Percentiles rank a stretch among this genome's conserved stretches.
Evolutionary conservation across 768 basidiomycete species (phyloP).

Genomic region (Tephrocybe sp.): DNA sequence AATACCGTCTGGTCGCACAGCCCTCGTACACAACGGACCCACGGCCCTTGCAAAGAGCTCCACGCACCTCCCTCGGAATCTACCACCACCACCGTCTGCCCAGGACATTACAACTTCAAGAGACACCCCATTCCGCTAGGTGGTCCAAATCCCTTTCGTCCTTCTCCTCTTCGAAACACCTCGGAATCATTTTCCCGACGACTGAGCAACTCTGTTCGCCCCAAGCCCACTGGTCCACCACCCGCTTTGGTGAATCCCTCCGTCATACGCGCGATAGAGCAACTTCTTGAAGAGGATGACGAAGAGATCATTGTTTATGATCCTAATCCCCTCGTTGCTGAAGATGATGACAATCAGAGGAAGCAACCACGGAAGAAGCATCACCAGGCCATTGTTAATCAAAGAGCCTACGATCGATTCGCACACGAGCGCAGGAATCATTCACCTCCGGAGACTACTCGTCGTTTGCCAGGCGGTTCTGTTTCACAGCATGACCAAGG

Average conservation of each 20-base stretch:
- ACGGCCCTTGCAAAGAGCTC: background rate
- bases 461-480: background rate
- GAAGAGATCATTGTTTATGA: conserved; percentile 6
- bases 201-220: background rate
- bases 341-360: background rate
- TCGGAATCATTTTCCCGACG: background rate
- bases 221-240: background rate
- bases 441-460: background rate
- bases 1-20: background rate
- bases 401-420: background rate
- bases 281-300: conserved; percentile 3
- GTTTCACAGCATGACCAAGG: background rate
- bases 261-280: background rate
- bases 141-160: conserved; percentile 3
- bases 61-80: too few species aligned
- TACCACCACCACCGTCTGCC: background rate
- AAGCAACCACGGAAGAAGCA: background rate
- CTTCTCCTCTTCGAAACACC: background rate
- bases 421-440: background rate
- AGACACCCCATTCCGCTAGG: background rate
- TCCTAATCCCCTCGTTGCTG: background rate
- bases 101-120: background rate
- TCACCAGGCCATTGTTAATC: background rate
- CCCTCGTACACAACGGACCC: background rate
- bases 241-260: background rate